Conservation (phyloP, 306 rosid species). For the Cicer cuneatum region DNA sequence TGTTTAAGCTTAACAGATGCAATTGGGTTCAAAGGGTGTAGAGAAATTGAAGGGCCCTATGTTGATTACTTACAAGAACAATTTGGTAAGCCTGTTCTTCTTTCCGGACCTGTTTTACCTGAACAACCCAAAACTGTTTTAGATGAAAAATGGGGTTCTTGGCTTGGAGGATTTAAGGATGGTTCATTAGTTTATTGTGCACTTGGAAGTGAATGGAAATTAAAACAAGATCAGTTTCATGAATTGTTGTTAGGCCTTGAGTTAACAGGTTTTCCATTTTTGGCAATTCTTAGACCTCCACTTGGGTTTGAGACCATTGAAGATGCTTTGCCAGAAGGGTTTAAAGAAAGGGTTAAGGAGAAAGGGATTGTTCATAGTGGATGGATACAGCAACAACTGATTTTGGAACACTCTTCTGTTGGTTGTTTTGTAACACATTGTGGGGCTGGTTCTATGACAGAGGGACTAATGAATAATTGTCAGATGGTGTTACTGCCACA, state of each 20-base stretch:
- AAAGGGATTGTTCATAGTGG: slow-evolving; percentile 48
- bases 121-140: neutral
- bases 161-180: slow-evolving; percentile 38
- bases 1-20: slow-evolving; percentile 29
- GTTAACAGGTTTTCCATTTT: slow-evolving; percentile 41
- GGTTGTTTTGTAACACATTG: slow-evolving; percentile 81
- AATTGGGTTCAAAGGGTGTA: slow-evolving; percentile 46
- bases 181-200: slow-evolving; percentile 40
- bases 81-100: slow-evolving; percentile 41
- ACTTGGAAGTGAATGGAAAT: slow-evolving; percentile 38
- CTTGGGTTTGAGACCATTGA: slow-evolving; percentile 14
- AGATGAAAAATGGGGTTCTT: slow-evolving; percentile 44
- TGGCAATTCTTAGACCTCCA: slow-evolving; percentile 43
- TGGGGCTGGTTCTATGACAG: slow-evolving; percentile 59
- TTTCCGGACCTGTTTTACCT: slow-evolving; percentile 47
- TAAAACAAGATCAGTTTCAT: slow-evolving; percentile 17
- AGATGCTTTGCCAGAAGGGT: slow-evolving; percentile 42
- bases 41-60: slow-evolving; percentile 48
- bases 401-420: slow-evolving; percentile 57
- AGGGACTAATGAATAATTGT: slow-evolving; percentile 53
- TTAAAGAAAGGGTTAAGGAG: slow-evolving; percentile 23
- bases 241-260: slow-evolving; percentile 49
- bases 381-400: slow-evolving; percentile 65
- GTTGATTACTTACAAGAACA: slow-evolving; percentile 27
- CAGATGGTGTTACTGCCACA: slow-evolving; percentile 60